phyloP scores from a whole-genome alignment of 495 filamentous ascomycete genomes.

The Ascobolus immersus region DNA sequence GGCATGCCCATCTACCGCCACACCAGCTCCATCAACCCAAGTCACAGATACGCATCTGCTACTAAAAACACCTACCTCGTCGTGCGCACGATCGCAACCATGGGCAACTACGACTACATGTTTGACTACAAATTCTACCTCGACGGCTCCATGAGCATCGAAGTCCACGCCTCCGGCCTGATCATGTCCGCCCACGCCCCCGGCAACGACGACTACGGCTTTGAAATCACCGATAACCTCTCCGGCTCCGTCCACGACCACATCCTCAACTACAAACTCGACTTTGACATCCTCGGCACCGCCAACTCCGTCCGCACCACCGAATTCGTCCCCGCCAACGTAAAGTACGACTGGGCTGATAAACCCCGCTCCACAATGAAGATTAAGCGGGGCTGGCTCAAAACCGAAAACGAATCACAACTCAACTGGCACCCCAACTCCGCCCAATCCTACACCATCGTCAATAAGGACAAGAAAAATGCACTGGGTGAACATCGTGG shows the following conservation, averaged over 20 bases:
- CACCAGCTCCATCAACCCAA: constrained; percentile 13
- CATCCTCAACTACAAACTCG: constrained; percentile 32
- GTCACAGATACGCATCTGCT: constrained; percentile 16
- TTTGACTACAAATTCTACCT: constrained; percentile 29
- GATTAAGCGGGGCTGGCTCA: constrained; percentile 21
- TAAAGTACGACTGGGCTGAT: too few species aligned
- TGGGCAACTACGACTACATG: constrained; percentile 32
- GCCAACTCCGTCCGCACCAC: constrained; percentile 25
- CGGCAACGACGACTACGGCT: constrained; percentile 28
- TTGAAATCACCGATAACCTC: constrained; percentile 27
- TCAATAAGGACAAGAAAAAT: constrained; percentile 28
- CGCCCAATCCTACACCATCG: constrained; percentile 24
- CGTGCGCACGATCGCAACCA: constrained; percentile 22
- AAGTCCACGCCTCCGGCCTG: constrained; percentile 31
- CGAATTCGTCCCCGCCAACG: too few species aligned
- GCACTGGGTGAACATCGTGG: constrained; percentile 29
- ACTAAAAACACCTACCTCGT: constrained; percentile 25
- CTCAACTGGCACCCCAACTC: constrained; percentile 28
- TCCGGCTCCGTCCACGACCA: constrained; percentile 34
- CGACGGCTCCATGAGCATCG: constrained; percentile 29
- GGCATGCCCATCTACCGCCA: constrained; percentile 24
- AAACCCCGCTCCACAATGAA: constrained; percentile 29
- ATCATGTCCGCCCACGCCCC: constrained; percentile 28
- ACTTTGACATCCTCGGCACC: constrained; percentile 28
- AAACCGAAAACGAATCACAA: constrained; percentile 22